Percentiles rank a stretch among this genome's conserved stretches.
Conservation (phyloP, 495 filamentous ascomycete species). For the Aspergillus conjunctus region DNA sequence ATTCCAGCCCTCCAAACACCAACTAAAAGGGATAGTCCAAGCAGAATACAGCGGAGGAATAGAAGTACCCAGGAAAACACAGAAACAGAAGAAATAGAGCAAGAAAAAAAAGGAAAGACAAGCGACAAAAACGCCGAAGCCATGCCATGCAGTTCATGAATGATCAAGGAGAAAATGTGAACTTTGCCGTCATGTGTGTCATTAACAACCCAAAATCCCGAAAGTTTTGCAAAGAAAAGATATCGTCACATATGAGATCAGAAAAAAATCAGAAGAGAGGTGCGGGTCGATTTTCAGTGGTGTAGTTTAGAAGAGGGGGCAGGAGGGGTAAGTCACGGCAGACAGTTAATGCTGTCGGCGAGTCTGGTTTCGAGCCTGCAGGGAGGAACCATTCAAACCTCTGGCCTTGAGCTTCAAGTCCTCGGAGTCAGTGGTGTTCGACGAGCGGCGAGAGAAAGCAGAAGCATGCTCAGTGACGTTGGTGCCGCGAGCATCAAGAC, state of each 20-base stretch:
- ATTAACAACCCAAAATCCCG: slow-evolving; percentile 9
- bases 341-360: background rate
- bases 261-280: background rate
- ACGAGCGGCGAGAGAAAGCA: slow-evolving; percentile 14
- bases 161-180: background rate
- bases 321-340: slow-evolving; percentile 2
- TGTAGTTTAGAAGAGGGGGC: background rate
- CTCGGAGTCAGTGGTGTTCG: slow-evolving; percentile 17
- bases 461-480: slow-evolving; percentile 17
- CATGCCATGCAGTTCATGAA: slow-evolving; percentile 18
- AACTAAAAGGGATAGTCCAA: slow-evolving; percentile 1
- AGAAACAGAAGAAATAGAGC: background rate
- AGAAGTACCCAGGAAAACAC: slow-evolving; percentile 1
- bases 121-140: slow-evolving; percentile 14
- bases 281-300: background rate
- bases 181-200: slow-evolving; percentile 6
- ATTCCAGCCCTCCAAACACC: background rate
- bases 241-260: slow-evolving; percentile 3
- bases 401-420: background rate
- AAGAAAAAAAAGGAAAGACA: slow-evolving; percentile 8
- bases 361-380: slow-evolving; percentile 15
- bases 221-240: slow-evolving; percentile 3
- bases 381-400: slow-evolving; percentile 16
- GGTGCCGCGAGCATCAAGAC: slow-evolving; percentile 8
- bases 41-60: slow-evolving; percentile 4